Conservation (phyloP, 2,329 filamentous ascomycete genomes). For the Pseudopyricularia javanii region DNA sequence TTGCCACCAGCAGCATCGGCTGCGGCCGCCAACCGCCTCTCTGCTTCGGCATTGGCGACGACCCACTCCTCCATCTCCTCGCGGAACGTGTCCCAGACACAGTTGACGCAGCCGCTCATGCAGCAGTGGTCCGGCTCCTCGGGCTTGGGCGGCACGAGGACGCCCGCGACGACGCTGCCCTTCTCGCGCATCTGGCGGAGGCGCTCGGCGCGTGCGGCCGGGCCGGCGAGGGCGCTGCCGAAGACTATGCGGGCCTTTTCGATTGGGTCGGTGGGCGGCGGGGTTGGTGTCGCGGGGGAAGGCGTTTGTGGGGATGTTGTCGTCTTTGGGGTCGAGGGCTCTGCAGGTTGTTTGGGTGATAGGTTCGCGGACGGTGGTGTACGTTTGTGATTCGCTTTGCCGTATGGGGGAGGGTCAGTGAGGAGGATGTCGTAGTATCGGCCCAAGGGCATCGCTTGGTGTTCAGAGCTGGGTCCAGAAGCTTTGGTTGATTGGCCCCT, state of each 20-base stretch:
- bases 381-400: neutral
- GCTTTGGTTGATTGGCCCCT: neutral
- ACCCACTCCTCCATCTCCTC: constrained; percentile 92
- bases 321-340: neutral
- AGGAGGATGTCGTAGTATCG: constrained; percentile 48
- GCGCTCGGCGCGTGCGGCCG: constrained; percentile 53
- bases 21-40: constrained; percentile 28
- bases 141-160: constrained; percentile 72
- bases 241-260: constrained; percentile 62
- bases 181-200: constrained; percentile 43
- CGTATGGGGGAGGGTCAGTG: constrained; percentile 24
- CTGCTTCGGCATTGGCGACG: constrained; percentile 49
- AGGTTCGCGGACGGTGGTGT: constrained; percentile 2
- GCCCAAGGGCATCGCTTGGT: constrained; percentile 39
- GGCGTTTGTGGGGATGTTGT: constrained; percentile 17
- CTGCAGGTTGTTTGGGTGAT: neutral
- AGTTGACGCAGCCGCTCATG: constrained; percentile 97
- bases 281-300: constrained; percentile 19
- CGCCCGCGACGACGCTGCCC: constrained; percentile 59
- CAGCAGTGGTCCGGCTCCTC: constrained; percentile 95
- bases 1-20: neutral
- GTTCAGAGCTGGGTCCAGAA: constrained; percentile 7
- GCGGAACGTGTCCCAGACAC: constrained; percentile 85
- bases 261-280: constrained; percentile 34
- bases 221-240: constrained; percentile 64